phyloP scores from a whole-genome alignment of 495 filamentous ascomycete genomes.

The Copromyces sp. region DNA sequence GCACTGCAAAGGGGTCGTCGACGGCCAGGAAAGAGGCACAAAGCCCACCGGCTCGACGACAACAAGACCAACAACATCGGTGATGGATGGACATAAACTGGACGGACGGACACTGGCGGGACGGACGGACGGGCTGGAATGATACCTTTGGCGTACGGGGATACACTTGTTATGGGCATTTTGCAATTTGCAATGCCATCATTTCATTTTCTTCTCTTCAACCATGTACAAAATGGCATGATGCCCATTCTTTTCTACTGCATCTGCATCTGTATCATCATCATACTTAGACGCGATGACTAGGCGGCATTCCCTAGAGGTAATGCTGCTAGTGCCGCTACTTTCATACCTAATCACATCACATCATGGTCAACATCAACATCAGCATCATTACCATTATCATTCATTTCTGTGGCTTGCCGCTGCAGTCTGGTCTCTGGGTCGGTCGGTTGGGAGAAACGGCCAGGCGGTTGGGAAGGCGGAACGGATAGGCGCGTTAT shows the following conservation, averaged over 20 bases:
- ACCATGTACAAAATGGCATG: neutral
- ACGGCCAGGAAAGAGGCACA: neutral
- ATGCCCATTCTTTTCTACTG: neutral
- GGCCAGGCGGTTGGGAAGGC: neutral
- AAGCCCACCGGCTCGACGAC: neutral
- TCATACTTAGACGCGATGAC: neutral
- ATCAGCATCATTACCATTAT: neutral
- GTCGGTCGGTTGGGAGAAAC: neutral
- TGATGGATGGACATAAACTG: neutral
- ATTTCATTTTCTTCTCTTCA: neutral
- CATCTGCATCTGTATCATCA: neutral
- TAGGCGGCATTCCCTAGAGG: neutral
- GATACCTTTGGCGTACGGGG: neutral
- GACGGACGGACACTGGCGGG: neutral
- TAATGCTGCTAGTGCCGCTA: neutral
- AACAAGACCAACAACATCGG: neutral
- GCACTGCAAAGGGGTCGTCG: neutral
- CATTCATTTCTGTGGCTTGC: neutral
- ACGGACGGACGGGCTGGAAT: neutral
- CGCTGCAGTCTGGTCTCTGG: neutral
- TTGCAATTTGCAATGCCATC: neutral
- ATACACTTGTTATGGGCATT: neutral
- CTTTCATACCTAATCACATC: neutral
- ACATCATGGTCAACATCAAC: neutral
- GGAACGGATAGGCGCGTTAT: neutral